Percentiles rank a stretch among this genome's conserved stretches.
Evolutionary conservation across 2,329 filamentous ascomycete species (phyloP).

Genomic region (Alternaria brassicicola): DNA sequence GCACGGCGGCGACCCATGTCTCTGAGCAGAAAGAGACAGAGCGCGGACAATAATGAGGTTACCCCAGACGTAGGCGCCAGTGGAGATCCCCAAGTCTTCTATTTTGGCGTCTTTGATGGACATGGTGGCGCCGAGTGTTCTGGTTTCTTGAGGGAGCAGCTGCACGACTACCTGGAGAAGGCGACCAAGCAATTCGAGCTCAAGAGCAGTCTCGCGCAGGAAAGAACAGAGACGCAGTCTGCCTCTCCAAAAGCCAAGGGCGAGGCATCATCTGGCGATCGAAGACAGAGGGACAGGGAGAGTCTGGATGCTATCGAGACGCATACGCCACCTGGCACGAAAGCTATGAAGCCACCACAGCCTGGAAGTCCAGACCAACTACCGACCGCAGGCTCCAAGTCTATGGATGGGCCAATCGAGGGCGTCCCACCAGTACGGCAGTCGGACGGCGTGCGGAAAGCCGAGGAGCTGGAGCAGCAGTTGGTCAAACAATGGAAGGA

Average conservation of each 20-base stretch:
- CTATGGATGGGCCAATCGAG: constrained; percentile 27
- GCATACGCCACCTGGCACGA: constrained; percentile 53
- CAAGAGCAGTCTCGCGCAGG: constrained; percentile 68
- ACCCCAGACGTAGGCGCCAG: constrained; percentile 76
- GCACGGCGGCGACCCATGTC: constrained; percentile 78
- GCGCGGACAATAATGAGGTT: constrained; percentile 57
- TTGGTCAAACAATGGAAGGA: constrained; percentile 80
- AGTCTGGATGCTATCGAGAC: constrained; percentile 56
- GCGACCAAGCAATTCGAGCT: constrained; percentile 78
- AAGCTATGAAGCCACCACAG: constrained; percentile 47
- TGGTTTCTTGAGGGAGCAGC: constrained; percentile 78
- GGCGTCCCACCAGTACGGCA: constrained; percentile 43
- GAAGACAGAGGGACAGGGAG: constrained; percentile 44
- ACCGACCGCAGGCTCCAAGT: constrained; percentile 34
- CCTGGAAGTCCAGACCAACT: constrained; percentile 28
- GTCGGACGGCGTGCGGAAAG: constrained; percentile 61
- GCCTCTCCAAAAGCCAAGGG: constrained; percentile 33
- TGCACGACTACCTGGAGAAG: constrained; percentile 89
- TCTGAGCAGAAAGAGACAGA: constrained; percentile 52
- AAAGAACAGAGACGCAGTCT: constrained; percentile 29
- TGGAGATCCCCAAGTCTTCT: constrained; percentile 95
- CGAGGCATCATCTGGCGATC: constrained; percentile 25
- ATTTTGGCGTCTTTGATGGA: constrained; percentile 95
- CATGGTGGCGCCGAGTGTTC: constrained; percentile 92
- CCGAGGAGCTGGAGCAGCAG: constrained; percentile 70